Evolutionary conservation across 1,284 basidiomycete genomes (phyloP), one percentile per base, ranked within the genome.

Genomic region (Polyporus tsugae): DNA sequence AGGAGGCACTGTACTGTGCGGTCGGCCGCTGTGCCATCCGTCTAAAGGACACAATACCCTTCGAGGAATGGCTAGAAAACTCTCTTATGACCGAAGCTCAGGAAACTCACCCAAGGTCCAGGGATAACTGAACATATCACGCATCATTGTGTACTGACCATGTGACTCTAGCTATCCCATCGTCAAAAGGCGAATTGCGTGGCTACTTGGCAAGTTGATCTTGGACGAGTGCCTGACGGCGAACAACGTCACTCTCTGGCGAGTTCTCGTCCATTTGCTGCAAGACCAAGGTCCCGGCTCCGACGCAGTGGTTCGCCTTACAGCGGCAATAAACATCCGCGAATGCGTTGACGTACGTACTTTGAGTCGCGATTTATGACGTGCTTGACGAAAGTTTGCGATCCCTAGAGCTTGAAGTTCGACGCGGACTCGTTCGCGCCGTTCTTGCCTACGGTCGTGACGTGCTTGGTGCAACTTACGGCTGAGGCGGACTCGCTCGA

Each of bases 1-100:
- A 93, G 77, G 95, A 97, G 80, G 92, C 95, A 0, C 79, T 96
- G 0, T 96, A 97, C 74, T 95, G 95, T 77, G 95, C 95, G 0
- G 83, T 96, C 64, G 96, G 95, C 19, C 89, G 95, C 64, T 94
- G 95, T 73, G 89, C 92, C 19, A 80, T 83, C 42, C 87, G 87
- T n/a, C 80, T 97, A 61, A 87, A 87, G 73, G 86, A 85, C 41
- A 78, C 81, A 6, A 89, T 95, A 53, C 87, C 90, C 9, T 93
- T 94, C 72, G 83, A 87, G 42, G 80, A 86, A 62, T 94, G 91
- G 91, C 79, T 94, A 46, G 81, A 86, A 65, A 83, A 84, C 49
- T 86, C 86, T 13, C 83, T 95, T 17, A 74, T 83, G 5, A 74
- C 79, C 0, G 92, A 95, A 80, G 87, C 86, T 15, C 85, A 82